phyloP scores from a whole-genome alignment of 805 yeast species.

The Sugiyamaella lignohabitans region DNA sequence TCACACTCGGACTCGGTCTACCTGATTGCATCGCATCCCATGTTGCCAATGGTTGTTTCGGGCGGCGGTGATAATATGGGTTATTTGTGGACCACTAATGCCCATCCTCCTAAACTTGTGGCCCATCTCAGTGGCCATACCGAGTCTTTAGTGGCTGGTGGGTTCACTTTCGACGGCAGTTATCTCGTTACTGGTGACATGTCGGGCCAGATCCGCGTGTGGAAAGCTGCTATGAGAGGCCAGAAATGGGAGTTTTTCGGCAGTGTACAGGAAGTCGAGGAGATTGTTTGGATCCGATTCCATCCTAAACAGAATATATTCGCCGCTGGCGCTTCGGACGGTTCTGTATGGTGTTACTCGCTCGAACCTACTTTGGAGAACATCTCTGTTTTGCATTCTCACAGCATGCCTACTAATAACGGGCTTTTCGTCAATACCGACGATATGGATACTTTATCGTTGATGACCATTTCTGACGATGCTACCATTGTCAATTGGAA shows the following conservation, averaged over 20 bases:
- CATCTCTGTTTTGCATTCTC: conserved; percentile 42
- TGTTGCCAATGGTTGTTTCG: conserved; percentile 71
- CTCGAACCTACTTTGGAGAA: conserved; percentile 58
- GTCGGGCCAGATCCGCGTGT: conserved; percentile 79
- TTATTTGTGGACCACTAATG: conserved; percentile 86
- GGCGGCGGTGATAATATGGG: conserved; percentile 96
- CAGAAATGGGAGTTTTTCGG: conserved; percentile 72
- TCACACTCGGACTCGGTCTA: conserved; percentile 83
- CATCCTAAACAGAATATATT: conserved; percentile 75
- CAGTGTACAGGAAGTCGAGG: conserved; percentile 81
- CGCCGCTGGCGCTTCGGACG: conserved; percentile 90
- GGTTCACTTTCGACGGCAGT: conserved; percentile 76
- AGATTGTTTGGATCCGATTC: conserved; percentile 71
- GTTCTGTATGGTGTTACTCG: conserved; percentile 90
- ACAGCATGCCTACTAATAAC: conserved; percentile 70
- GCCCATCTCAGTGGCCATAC: conserved; percentile 73
- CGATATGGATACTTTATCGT: conserved; percentile 51
- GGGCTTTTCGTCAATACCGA: conserved; percentile 67
- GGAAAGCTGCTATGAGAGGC: conserved; percentile 66
- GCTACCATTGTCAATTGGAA: conserved; percentile 86
- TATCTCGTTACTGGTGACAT: conserved; percentile 86
- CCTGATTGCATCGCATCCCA: conserved; percentile 76
- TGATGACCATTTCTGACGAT: conserved; percentile 78
- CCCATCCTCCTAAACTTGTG: conserved; percentile 75
- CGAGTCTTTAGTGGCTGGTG: conserved; percentile 82